Base-by-base conservation (phyloP, 129 eudicot species). In the Mikania micrantha region DNA sequence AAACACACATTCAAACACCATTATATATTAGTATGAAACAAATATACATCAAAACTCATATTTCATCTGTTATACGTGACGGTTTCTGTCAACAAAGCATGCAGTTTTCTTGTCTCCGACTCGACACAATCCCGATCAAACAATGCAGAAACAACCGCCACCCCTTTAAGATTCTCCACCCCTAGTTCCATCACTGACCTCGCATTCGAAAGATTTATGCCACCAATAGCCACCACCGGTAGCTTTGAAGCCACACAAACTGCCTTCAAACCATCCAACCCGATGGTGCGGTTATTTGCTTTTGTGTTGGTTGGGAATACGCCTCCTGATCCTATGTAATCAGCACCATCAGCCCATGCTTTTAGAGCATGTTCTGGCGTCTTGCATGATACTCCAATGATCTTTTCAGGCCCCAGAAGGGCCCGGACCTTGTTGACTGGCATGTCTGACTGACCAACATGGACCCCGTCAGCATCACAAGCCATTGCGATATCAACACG, bases 171-270 rank as follows among this genome's bases (percentile, higher is more conserved):
- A 70, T 76, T 88, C 11, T 69, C 85, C 6, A 81, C 77, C 13
- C 87, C 87, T 2, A 84, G 19, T 59, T 74, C 87, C 96, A 92
- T 82, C 66, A 88, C 95, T 1, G 88, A 48, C 24, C 56, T 60
- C 0, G 81, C 91, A 69, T 88, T 92, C 13, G 86, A 78, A 31
- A 72, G 42, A 47, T 87, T 85, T n/a, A 92, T 92, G 38, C 98
- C 96, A 11, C 98, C 98, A 13, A 92, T 92, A 9, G 95, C 98
- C 79, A 92, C 98, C 69, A 92, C 98, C 1, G 98, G 98, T 53
- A 92, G 48, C 81, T 84, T 92, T 20, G 98, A 88, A 60, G 85
- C 81, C 85, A 82, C 35, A 41, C 98, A 88, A 7, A 88, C 91
- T 0, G 47, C 71, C 75, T 61, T 82, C 67, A 92, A 74, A 39